Percentiles rank a stretch among this genome's conserved stretches.
phyloP scores from a whole-genome alignment of 2,329 filamentous ascomycete genomes.

The Thielaviopsis musarum region DNA sequence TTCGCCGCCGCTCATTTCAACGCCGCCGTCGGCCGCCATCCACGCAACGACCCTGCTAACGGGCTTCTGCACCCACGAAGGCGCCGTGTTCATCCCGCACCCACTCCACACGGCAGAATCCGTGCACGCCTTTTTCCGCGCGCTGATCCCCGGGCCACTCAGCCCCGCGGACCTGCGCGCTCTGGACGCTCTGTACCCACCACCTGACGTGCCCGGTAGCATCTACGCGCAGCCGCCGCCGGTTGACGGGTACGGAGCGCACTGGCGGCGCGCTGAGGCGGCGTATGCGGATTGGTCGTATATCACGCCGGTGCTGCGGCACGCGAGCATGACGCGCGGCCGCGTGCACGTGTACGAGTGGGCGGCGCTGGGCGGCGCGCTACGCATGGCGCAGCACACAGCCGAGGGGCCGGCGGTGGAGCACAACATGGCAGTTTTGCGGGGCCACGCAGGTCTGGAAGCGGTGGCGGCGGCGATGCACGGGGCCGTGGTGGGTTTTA shows the following conservation, averaged over 20 bases:
- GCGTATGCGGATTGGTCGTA: constrained; percentile 50
- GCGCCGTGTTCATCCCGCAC: constrained; percentile 43
- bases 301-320: constrained; percentile 45
- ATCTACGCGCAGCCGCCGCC: constrained; percentile 24
- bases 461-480: constrained; percentile 26
- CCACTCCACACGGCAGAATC: constrained; percentile 28
- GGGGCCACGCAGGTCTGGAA: constrained; percentile 21
- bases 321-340: constrained; percentile 25
- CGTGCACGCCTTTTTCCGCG: constrained; percentile 43
- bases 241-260: constrained; percentile 25
- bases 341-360: constrained; percentile 41
- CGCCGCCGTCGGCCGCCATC: constrained; percentile 33
- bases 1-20: constrained; percentile 41
- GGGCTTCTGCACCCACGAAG: constrained; percentile 56
- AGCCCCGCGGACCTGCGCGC: constrained; percentile 31
- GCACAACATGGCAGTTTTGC: constrained; percentile 24
- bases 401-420: constrained; percentile 28
- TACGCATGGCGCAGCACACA: constrained; percentile 29
- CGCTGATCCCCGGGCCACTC: constrained; percentile 41
- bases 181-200: constrained; percentile 46
- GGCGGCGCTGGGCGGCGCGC: constrained; percentile 27
- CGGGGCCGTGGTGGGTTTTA: constrained; percentile 23
- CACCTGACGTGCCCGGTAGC: constrained; percentile 27
- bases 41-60: constrained; percentile 36
- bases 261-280: constrained; percentile 41